These are phyloP conservation scores for Coemansia aciculifera DNA, from an alignment of 192 early-diverging fungal genomes.

Conservation along the genomic window DNA sequence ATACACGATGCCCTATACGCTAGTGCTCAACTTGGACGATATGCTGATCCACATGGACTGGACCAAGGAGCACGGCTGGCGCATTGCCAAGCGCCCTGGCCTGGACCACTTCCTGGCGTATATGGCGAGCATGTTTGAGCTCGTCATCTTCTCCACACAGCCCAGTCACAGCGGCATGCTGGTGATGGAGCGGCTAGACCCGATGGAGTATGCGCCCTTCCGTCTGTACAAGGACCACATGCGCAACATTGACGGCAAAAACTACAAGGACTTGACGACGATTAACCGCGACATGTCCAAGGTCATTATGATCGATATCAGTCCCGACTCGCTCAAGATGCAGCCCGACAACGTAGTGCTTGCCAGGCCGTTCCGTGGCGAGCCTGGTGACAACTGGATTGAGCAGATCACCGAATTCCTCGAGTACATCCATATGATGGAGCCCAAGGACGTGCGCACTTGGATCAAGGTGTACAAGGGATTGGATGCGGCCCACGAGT, in stretches of 20 bases:
- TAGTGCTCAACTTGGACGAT: slow-evolving; percentile 95
- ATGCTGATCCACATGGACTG: slow-evolving; percentile 91
- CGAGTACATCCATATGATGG: slow-evolving; percentile 72
- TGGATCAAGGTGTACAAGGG: slow-evolving; percentile 68
- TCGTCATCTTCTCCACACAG: slow-evolving; percentile 93
- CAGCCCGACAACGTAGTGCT: slow-evolving; percentile 92
- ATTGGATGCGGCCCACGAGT: slow-evolving; percentile 67
- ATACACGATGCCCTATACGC: slow-evolving; percentile 86
- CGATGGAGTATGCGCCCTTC: slow-evolving; percentile 82
- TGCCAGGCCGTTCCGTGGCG: slow-evolving; percentile 84
- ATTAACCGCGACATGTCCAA: slow-evolving; percentile 93
- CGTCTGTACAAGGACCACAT: slow-evolving; percentile 91
- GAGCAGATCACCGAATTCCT: slow-evolving; percentile 86
- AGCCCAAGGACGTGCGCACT: slow-evolving; percentile 74
- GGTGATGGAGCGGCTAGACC: slow-evolving; percentile 87
- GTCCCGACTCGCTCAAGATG: slow-evolving; percentile 76
- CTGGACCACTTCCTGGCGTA: slow-evolving; percentile 94
- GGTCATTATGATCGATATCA: slow-evolving; percentile 91
- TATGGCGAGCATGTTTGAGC: slow-evolving; percentile 88
- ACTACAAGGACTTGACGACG: slow-evolving; percentile 85
- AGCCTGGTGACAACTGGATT: slow-evolving; percentile 77
- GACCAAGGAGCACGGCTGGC: slow-evolving; percentile 96
- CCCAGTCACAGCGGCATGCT: slow-evolving; percentile 77
- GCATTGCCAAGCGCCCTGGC: slow-evolving; percentile 93
- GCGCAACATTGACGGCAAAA: slow-evolving; percentile 78